phyloP scores from a whole-genome alignment of 2,329 filamentous ascomycete species.

The Talaromyces marneffei region DNA sequence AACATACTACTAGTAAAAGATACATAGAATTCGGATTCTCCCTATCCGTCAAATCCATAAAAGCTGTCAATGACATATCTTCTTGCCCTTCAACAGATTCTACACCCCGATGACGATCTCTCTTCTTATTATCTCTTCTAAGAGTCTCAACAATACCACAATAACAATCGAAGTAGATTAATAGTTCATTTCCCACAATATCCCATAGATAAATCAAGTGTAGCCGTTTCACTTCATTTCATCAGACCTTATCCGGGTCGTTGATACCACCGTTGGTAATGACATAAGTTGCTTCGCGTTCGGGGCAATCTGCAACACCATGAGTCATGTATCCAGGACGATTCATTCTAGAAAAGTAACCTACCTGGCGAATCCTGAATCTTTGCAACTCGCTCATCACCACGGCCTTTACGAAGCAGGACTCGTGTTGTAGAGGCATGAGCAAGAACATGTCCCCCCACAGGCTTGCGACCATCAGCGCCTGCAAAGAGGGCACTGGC shows the following conservation, averaged over 20 bases:
- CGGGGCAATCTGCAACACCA: conserved; percentile 53
- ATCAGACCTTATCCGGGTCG: conserved; percentile 57
- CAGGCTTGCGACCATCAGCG: conserved; percentile 62
- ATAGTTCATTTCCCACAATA: not conserved
- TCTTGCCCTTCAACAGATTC: not conserved
- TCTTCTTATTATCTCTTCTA: not conserved
- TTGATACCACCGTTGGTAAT: conserved; percentile 65
- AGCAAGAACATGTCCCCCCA: conserved; percentile 62
- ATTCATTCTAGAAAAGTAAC: conserved; percentile 9
- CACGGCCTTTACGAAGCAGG: conserved; percentile 61
- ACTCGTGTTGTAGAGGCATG: conserved; percentile 63
- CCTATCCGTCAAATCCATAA: not conserved
- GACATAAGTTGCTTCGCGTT: conserved; percentile 63
- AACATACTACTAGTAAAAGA: not conserved
- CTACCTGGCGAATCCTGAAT: conserved; percentile 61
- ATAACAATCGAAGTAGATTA: not conserved
- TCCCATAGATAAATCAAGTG: not conserved
- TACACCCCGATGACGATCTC: not conserved
- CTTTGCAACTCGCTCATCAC: conserved; percentile 65
- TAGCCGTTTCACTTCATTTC: not conserved
- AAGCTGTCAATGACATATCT: not conserved
- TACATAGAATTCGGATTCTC: not conserved
- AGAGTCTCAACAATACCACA: not conserved
- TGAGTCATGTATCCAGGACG: conserved; percentile 1
- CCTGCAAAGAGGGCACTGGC: conserved; percentile 62